Evolutionary conservation across 2,329 filamentous ascomycete species (phyloP).

Genomic region (Hymenoscyphus fraxineus): DNA sequence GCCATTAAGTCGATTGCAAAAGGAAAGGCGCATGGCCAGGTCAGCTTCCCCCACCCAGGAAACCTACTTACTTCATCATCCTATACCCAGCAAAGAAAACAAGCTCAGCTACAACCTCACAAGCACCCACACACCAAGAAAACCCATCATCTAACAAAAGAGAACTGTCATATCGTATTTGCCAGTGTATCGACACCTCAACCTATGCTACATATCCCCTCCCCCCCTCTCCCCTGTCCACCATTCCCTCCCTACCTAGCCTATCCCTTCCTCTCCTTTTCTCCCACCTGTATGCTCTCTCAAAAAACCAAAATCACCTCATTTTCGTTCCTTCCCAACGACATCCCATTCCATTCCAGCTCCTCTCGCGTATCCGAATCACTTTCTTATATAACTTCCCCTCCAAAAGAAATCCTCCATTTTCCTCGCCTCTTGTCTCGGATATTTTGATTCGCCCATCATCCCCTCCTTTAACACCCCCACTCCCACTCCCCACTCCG

Average conservation of each 20-base stretch:
- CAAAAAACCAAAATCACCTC: background rate
- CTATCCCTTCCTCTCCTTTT: background rate
- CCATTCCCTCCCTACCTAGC: background rate
- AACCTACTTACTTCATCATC: no score
- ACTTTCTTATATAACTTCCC: background rate
- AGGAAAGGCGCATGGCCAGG: no score
- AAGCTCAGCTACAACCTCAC: no score
- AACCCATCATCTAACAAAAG: background rate
- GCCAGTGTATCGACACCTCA: slow-evolving; percentile 3
- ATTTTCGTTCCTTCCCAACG: background rate
- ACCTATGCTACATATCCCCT: slow-evolving; percentile 4
- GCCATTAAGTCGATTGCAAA: no score
- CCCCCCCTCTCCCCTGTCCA: no score
- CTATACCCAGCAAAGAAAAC: no score
- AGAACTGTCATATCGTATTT: slow-evolving; percentile 4
- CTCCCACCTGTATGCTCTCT: background rate
- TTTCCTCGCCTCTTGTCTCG: background rate
- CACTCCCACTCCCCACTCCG: background rate
- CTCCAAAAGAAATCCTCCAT: background rate
- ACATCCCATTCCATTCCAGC: background rate
- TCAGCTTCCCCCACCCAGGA: no score
- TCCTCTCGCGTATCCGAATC: background rate
- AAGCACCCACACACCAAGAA: background rate
- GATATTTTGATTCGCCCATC: background rate
- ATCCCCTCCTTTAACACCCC: background rate